These are phyloP conservation scores for Podaxis mareebaensis DNA, from an alignment of 768 basidiomycete species.

Conservation along the genomic window DNA sequence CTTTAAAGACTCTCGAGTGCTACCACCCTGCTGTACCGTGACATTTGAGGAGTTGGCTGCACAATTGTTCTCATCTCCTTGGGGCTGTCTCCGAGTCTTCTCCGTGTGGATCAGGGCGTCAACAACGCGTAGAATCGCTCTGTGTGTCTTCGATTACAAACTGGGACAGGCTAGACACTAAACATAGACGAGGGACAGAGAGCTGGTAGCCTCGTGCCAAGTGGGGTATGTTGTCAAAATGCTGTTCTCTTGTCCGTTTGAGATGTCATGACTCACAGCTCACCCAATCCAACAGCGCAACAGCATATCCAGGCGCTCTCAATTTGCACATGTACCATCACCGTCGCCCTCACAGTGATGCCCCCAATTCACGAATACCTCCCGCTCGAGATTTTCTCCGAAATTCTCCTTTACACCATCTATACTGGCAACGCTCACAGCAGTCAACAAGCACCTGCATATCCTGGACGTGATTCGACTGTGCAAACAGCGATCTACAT, in stretches of 20 bases:
- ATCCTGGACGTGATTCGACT: background rate
- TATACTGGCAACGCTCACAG: background rate
- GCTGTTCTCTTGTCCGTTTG: background rate
- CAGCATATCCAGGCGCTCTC: background rate
- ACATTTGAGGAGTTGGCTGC: no score
- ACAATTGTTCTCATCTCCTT: no score
- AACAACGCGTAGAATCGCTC: no score
- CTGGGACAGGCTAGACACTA: no score
- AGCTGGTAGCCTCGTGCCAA: background rate
- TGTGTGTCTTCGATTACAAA: no score
- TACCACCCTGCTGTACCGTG: no score
- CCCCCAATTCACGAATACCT: conserved; percentile 1
- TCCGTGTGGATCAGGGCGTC: no score
- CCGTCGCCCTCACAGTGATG: background rate
- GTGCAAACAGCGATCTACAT: background rate
- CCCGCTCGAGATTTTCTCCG: conserved; percentile 2
- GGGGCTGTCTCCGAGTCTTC: no score
- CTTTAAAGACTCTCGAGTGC: no score
- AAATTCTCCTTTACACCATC: background rate
- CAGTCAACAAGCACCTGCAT: background rate
- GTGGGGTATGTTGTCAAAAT: background rate
- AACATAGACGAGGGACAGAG: no score
- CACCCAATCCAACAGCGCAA: background rate
- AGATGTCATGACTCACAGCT: conserved; percentile 6
- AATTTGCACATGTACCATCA: background rate